Evolutionary conservation across 768 basidiomycete genomes (phyloP), one percentile per base, ranked within the genome.

Genomic region (Boletus speciosus): DNA sequence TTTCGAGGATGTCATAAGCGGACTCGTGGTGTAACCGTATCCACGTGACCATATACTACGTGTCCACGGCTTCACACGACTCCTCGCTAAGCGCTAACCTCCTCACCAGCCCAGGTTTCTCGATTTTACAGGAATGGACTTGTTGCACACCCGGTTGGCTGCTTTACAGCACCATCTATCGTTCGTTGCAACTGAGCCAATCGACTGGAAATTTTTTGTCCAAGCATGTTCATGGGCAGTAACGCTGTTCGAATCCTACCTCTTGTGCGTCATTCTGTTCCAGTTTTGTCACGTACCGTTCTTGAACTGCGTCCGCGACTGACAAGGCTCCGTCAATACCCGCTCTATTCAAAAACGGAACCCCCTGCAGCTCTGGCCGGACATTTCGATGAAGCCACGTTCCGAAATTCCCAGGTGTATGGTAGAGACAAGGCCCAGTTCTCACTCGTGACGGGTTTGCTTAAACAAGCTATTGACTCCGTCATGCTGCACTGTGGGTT

Each of bases 381-480:
- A 2, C 86, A 93, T 66, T 85, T 95, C 61, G 78, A 80, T 15
- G 66, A 73, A 10, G 81, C 86, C 3, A 84, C 83, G 14, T 96
- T 95, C 70, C 77, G 83, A 56, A 97, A 97, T 64, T 94, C 93
- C 0, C 96, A 99, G 69, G 74, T 78, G 39, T 99, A 99, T 73
- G 93, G 93, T 19, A 83, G 80, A 47, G 90, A 93, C 79, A 97
- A 97, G 73, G 90, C 93, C 11, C 81, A 81, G 63, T 95, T 89
- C 69, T 82, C 86, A 3, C 71, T 96, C 38, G 66, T 90, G 61
- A 84, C 88, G 0, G 83, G 86, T 1, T 59, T 94, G 49, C 88
- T 83, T 70, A 86, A 85, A 64, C 90, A 93, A 66, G 60, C 76
- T 42, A 64, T 91, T 21, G 88, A 89, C 55, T 88, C 86, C 19